Evolutionary conservation across 2,329 filamentous ascomycete species (phyloP).

Genomic region (Aspergillus spinulosporus): DNA sequence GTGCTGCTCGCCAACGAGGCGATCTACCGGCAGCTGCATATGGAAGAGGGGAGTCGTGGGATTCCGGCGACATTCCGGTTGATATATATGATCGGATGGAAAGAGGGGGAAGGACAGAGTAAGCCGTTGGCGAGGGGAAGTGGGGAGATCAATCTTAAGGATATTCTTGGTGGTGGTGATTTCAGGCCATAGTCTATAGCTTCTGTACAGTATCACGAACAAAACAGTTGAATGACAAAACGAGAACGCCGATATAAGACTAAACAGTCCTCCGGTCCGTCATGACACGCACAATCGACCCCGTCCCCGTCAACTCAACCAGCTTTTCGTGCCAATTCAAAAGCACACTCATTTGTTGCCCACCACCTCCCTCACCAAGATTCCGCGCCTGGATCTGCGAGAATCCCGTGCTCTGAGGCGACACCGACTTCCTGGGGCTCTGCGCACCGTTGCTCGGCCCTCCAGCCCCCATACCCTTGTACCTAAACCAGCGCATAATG

Average conservation of each 20-base stretch:
- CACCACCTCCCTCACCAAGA: conserved; percentile 66
- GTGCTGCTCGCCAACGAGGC: conserved; percentile 83
- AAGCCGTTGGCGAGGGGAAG: conserved; percentile 80
- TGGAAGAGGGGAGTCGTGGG: conserved; percentile 64
- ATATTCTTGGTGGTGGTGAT: conserved; percentile 61
- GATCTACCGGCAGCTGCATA: conserved; percentile 86
- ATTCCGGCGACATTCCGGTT: conserved; percentile 90
- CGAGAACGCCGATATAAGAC: conserved; percentile 8
- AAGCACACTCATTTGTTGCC: conserved; percentile 91
- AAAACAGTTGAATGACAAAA: conserved; percentile 3
- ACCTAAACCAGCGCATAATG: conserved; percentile 52
- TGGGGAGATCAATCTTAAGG: conserved; percentile 84
- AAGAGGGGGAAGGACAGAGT: conserved; percentile 74
- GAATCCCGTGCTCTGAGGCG: conserved; percentile 83
- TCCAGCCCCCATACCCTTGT: conserved; percentile 77
- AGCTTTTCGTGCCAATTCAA: conserved; percentile 99
- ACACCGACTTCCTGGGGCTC: conserved; percentile 54
- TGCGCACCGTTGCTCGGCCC: conserved; percentile 43
- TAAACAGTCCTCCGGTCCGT: conserved; percentile 90
- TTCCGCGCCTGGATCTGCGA: conserved; percentile 69
- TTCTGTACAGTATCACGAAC: conserved; percentile 19
- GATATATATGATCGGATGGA: conserved; percentile 99
- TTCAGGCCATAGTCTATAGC: conserved; percentile 30
- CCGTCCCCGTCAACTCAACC: conserved; percentile 87
- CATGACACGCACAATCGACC: conserved; percentile 93